phyloP scores from a whole-genome alignment of 805 yeast genomes.

The Candida succiphila region DNA sequence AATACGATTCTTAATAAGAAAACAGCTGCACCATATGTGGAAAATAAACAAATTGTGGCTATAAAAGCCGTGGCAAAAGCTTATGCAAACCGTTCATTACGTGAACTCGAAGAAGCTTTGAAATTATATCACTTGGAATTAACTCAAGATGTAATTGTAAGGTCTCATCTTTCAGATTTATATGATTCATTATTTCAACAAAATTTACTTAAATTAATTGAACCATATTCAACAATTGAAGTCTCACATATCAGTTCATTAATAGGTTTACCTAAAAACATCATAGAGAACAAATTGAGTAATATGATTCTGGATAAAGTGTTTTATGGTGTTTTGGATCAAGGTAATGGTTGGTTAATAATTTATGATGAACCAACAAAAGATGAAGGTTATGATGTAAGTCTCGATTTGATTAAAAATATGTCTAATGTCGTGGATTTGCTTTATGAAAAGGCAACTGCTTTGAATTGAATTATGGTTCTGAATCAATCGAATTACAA shows the following conservation, averaged over 20 bases:
- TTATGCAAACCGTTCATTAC: conserved; percentile 78
- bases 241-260: conserved; percentile 77
- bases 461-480: conserved; percentile 46
- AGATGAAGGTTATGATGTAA: conserved; percentile 82
- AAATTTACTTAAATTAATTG: conserved; percentile 87
- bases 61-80: conserved; percentile 92
- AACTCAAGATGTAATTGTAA: conserved; percentile 77
- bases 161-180: conserved; percentile 84
- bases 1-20: conserved; percentile 66
- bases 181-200: conserved; percentile 91
- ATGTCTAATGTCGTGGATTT: conserved; percentile 84
- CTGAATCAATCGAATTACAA: neutral
- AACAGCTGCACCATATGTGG: conserved; percentile 19
- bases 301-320: conserved; percentile 95
- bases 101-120: conserved; percentile 83
- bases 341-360: conserved; percentile 96
- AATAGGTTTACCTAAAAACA: conserved; percentile 78
- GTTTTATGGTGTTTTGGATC: conserved; percentile 94
- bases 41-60: conserved; percentile 84
- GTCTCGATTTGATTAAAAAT: conserved; percentile 77
- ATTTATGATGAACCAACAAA: conserved; percentile 82
- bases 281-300: conserved; percentile 87
- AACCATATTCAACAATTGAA: conserved; percentile 95
- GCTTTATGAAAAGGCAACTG: conserved; percentile 87
- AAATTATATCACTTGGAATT: conserved; percentile 63